A percentile compares a stretch with the other conserved stretches of the same genome.
These are phyloP conservation scores for Phytophthora megakarya DNA, from an alignment of 352 stramenopile species.

Conservation along the genomic window DNA sequence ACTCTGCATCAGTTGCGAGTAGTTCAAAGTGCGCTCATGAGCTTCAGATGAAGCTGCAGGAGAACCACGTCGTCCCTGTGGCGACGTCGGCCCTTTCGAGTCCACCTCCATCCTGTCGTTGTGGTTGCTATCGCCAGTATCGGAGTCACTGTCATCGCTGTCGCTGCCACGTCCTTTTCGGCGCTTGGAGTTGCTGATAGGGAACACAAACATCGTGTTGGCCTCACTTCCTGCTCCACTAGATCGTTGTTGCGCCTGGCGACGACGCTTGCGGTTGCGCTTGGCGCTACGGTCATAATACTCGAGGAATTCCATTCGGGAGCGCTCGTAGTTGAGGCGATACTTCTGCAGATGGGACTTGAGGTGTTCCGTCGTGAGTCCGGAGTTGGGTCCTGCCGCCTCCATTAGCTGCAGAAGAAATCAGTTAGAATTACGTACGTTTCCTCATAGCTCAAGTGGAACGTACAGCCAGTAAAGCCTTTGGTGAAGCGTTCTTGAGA, in stretches of 20 bases:
- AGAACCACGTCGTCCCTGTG: slow-evolving; percentile 19
- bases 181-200: slow-evolving; percentile 65
- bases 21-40: slow-evolving; percentile 23
- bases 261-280: slow-evolving; percentile 59
- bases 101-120: slow-evolving; percentile 39
- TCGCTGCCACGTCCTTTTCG: slow-evolving; percentile 38
- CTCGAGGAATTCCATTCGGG: slow-evolving; percentile 83
- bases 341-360: slow-evolving; percentile 92
- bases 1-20: slow-evolving; percentile 42
- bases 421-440: slow-evolving; percentile 4
- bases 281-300: slow-evolving; percentile 84
- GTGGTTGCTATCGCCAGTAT: slow-evolving; percentile 29
- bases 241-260: slow-evolving; percentile 41
- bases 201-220: slow-evolving; percentile 84
- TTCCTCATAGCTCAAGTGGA: slow-evolving; percentile 2
- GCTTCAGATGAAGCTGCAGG: slow-evolving; percentile 3
- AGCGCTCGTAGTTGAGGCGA: slow-evolving; percentile 87
- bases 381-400: slow-evolving; percentile 49
- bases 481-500: slow-evolving; percentile 87
- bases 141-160: slow-evolving; percentile 46
- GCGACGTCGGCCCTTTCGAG: slow-evolving; percentile 16
- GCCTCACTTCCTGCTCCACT: slow-evolving; percentile 38
- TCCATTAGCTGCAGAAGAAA: slow-evolving; percentile 67
- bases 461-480: slow-evolving; percentile 73
- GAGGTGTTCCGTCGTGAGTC: slow-evolving; percentile 85